phyloP scores from a whole-genome alignment of 2,329 filamentous ascomycete species.

The Stenocarpella maydis region DNA sequence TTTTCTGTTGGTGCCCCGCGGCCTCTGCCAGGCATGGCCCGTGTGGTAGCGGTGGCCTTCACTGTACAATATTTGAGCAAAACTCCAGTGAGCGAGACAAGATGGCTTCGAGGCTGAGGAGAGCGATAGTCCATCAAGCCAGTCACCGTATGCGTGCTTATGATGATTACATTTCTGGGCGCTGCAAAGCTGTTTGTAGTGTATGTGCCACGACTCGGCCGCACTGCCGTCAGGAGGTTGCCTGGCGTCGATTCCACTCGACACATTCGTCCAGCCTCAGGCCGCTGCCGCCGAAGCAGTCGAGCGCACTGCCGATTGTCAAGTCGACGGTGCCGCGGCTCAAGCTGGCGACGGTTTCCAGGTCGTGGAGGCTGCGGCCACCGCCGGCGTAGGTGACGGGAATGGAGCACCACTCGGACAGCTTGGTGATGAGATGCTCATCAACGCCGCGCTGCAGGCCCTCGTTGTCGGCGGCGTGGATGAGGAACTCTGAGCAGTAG shows the following conservation, averaged over 20 bases:
- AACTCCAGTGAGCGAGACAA: conserved; percentile 10
- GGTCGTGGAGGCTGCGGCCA: conserved; percentile 81
- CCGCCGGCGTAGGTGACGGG: conserved; percentile 97
- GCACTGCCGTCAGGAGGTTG: background rate
- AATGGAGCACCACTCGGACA: conserved; percentile 88
- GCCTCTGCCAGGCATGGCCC: background rate
- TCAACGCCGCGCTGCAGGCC: conserved; percentile 93
- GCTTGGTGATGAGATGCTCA: conserved; percentile 76
- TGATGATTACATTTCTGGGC: background rate
- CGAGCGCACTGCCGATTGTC: conserved; percentile 94
- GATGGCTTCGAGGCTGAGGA: background rate
- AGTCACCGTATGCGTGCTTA: background rate
- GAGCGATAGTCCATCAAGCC: conserved; percentile 9
- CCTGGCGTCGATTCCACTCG: conserved; percentile 75
- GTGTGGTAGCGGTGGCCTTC: conserved; percentile 1
- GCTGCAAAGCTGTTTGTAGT: background rate
- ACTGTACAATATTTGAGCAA: conserved; percentile 16
- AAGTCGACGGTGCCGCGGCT: conserved; percentile 87
- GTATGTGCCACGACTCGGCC: background rate
- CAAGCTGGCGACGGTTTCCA: conserved; percentile 81
- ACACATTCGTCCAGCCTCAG: conserved; percentile 92
- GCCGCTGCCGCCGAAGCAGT: conserved; percentile 90
- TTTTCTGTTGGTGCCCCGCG: conserved; percentile 20
- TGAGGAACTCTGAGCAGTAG: conserved; percentile 95
- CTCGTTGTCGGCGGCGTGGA: conserved; percentile 97